phyloP scores from a whole-genome alignment of 1,139 yeast genomes.

The Taphrina sp. region DNA sequence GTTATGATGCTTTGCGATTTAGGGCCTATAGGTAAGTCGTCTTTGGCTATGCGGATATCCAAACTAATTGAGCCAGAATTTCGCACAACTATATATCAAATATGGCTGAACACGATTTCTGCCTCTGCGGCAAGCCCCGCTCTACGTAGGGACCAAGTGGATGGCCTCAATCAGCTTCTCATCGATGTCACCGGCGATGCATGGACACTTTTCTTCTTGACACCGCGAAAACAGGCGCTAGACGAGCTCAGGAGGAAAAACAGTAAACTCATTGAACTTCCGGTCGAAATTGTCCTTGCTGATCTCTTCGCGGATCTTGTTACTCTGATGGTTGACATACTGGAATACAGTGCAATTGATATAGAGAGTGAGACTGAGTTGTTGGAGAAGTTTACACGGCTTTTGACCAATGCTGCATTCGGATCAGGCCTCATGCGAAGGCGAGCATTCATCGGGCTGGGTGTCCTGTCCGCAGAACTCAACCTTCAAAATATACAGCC shows the following conservation, averaged over 20 bases:
- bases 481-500: constrained; percentile 1
- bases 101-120: background rate
- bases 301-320: background rate
- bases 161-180: no score
- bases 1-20: constrained; percentile 1
- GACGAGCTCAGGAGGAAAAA: no score
- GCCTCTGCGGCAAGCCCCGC: no score
- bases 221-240: no score
- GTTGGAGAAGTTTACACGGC: background rate
- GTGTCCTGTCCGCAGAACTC: constrained; percentile 10
- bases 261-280: no score
- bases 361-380: background rate
- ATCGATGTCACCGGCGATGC: no score
- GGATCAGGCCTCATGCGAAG: background rate
- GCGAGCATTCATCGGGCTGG: constrained; percentile 3
- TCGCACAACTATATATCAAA: constrained; percentile 5
- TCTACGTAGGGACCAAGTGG: no score
- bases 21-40: constrained; percentile 3
- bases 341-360: background rate
- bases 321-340: background rate
- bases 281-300: no score
- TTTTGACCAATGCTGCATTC: constrained; percentile 6
- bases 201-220: no score
- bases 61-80: background rate
- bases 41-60: background rate